Evolutionary conservation across 352 stramenopile species (phyloP).

Genomic region (Globisporangium cystogenes): DNA sequence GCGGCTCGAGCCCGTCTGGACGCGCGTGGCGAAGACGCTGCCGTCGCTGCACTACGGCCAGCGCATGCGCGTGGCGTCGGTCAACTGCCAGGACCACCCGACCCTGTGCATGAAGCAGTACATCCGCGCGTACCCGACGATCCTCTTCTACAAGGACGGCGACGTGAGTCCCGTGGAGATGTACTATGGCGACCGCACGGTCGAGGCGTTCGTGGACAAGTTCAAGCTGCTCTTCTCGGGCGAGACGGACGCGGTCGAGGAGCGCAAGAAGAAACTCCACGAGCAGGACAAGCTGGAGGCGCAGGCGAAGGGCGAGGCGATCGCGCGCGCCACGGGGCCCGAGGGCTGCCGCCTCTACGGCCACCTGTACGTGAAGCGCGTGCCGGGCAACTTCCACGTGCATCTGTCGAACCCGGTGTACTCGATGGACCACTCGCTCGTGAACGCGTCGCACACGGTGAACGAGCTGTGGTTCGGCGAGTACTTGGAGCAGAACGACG

Average conservation of each 20-base stretch:
- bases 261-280: constrained; percentile 92
- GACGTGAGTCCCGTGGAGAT: constrained; percentile 90
- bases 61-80: constrained; percentile 73
- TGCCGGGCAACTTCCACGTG: constrained; percentile 98
- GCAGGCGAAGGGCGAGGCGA: constrained; percentile 44
- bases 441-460: constrained; percentile 95
- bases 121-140: constrained; percentile 95
- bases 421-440: constrained; percentile 80
- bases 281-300: constrained; percentile 90
- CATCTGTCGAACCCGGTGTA: constrained; percentile 95
- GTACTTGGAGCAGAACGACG: constrained; percentile 37
- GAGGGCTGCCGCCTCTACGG: constrained; percentile 79
- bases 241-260: constrained; percentile 63
- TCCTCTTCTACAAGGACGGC: constrained; percentile 95
- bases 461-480: constrained; percentile 96
- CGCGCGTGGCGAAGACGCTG: constrained; percentile 90
- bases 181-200: constrained; percentile 95
- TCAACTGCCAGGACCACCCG: constrained; percentile 93
- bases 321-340: constrained; percentile 53
- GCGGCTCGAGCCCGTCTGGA: constrained; percentile 95
- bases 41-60: constrained; percentile 81
- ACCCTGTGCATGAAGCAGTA: constrained; percentile 93
- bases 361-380: constrained; percentile 84
- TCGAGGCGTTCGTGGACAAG: constrained; percentile 88
- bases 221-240: constrained; percentile 85